phyloP scores from a whole-genome alignment of 108 stramenopile genomes.

The Heterococcus sp. region DNA sequence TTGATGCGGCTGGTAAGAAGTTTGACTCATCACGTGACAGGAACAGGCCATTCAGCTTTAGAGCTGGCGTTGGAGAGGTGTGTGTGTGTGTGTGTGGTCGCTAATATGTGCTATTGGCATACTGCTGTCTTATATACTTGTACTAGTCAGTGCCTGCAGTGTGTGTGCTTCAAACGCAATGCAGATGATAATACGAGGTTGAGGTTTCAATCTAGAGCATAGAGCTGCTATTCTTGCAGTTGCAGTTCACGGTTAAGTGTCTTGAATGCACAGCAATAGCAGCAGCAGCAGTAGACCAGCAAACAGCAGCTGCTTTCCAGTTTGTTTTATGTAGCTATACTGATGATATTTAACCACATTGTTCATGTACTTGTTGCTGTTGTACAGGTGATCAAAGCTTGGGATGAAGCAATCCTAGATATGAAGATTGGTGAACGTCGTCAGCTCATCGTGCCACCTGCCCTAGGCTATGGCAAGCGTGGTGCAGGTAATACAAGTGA shows the following conservation, averaged over 20 bases:
- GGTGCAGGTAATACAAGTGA: too few relatives aligned
- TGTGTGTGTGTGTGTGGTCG: background rate
- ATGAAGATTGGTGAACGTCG: conserved; percentile 51
- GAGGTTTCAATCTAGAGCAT: background rate
- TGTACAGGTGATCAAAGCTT: background rate
- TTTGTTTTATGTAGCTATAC: background rate
- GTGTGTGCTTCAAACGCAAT: too few relatives aligned
- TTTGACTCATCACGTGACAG: conserved; percentile 50
- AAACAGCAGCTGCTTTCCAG: background rate
- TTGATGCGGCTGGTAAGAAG: conserved; percentile 12
- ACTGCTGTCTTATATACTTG: too few relatives aligned
- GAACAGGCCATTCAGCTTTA: conserved; percentile 34
- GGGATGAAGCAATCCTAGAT: background rate
- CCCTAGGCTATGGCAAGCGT: conserved; percentile 56
- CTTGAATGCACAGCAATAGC: background rate
- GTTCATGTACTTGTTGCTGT: background rate
- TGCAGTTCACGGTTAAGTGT: background rate
- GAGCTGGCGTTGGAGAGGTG: conserved; percentile 42
- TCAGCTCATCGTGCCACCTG: conserved; percentile 55
- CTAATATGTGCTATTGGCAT: too few relatives aligned
- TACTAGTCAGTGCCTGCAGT: background rate
- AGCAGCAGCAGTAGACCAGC: background rate
- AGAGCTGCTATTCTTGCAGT: background rate
- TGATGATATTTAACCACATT: background rate
- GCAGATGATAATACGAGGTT: too few relatives aligned